These are phyloP conservation scores for Termitomyces sp. DNA, from an alignment of 768 basidiomycete species.

Conservation along the genomic window DNA sequence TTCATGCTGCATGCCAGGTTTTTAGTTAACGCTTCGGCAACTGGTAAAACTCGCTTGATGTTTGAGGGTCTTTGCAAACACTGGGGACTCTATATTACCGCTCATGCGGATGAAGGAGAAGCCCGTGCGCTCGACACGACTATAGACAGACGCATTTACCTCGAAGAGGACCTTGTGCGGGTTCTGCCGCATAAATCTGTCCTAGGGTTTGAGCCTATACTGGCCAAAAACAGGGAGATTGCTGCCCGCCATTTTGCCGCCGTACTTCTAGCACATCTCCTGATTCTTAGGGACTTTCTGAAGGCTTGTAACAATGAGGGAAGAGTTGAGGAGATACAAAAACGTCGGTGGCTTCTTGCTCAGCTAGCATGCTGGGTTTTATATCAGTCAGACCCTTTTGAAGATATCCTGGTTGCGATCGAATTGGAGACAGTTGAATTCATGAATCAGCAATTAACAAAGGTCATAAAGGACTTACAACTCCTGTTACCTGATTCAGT, in stretches of 20 bases:
- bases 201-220: background rate
- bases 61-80: no score
- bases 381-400: background rate
- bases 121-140: background rate
- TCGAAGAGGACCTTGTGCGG: background rate
- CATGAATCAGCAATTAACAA: no score
- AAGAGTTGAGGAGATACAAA: background rate
- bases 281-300: background rate
- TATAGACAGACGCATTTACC: background rate
- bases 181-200: background rate
- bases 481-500: no score
- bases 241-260: background rate
- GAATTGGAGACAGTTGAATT: background rate
- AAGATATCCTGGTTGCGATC: background rate
- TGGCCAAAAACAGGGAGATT: background rate
- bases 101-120: background rate
- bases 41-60: conserved; percentile 1
- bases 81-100: background rate
- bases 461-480: no score
- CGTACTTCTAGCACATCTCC: background rate
- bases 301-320: background rate
- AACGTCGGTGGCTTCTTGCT: background rate
- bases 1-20: background rate
- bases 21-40: conserved; percentile 2
- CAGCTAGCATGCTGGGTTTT: background rate